Conservation (phyloP, 805 yeast species). For the Alloascoidea hylecoeti region DNA sequence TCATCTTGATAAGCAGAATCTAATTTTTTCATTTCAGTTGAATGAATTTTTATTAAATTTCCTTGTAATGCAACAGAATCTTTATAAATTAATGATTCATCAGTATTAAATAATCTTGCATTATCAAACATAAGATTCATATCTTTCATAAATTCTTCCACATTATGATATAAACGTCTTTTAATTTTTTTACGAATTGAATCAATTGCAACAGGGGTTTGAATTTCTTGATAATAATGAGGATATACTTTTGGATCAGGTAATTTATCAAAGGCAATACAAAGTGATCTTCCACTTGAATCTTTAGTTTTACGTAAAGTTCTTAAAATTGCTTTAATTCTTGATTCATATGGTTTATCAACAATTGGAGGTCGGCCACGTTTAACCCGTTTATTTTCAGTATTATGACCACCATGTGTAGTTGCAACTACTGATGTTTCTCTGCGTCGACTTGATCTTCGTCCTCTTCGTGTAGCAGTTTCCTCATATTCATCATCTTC, state of each 20-base stretch:
- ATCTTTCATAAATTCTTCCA: conserved; percentile 67
- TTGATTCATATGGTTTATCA: conserved; percentile 81
- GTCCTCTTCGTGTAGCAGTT: conserved; percentile 9
- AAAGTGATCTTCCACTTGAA: conserved; percentile 32
- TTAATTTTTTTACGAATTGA: conserved; percentile 66
- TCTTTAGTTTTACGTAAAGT: conserved; percentile 62
- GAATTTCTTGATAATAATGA: conserved; percentile 30
- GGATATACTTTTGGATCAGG: conserved; percentile 52
- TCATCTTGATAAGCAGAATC: conserved; percentile 55
- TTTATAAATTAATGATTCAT: conserved; percentile 39
- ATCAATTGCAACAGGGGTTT: conserved; percentile 25
- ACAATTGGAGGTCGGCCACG: conserved; percentile 88
- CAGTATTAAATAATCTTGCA: conserved; percentile 49
- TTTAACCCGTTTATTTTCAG: conserved; percentile 36
- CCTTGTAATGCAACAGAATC: conserved; percentile 54
- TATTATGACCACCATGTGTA: too few relatives aligned
- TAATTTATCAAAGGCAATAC: conserved; percentile 63
- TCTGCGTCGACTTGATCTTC: conserved; percentile 16
- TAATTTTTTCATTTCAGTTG: conserved; percentile 67
- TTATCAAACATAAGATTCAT: conserved; percentile 62
- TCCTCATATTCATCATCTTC: conserved; percentile 12
- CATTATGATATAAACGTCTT: conserved; percentile 65
- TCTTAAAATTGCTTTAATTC: conserved; percentile 79
- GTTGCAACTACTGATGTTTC: conserved; percentile 10
- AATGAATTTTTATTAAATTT: conserved; percentile 36